These are phyloP conservation scores for Yamadazyma kitorensis DNA, from an alignment of 805 yeast genomes.

Conservation along the genomic window DNA sequence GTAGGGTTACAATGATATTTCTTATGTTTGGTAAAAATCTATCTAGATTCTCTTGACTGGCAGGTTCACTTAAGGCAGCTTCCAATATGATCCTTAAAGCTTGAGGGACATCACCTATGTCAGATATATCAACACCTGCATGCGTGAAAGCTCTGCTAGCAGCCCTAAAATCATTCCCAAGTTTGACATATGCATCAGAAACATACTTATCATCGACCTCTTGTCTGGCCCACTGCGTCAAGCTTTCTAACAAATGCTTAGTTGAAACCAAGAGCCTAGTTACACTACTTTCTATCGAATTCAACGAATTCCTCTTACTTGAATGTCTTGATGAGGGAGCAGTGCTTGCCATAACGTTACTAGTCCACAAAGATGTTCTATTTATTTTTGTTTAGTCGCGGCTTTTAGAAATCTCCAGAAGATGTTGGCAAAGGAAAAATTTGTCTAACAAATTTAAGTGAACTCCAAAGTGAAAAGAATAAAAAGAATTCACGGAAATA, in stretches of 20 bases:
- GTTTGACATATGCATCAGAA: constrained; percentile 83
- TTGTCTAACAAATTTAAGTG: too few relatives aligned
- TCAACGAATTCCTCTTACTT: constrained; percentile 23
- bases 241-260: constrained; percentile 77
- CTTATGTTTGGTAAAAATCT: constrained; percentile 79
- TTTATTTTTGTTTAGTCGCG: too few relatives aligned
- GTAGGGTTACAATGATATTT: constrained; percentile 75
- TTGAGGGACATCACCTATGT: constrained; percentile 88
- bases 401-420: too few relatives aligned
- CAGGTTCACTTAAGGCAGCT: constrained; percentile 78
- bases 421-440: too few relatives aligned
- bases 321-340: not conserved
- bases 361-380: too few relatives aligned
- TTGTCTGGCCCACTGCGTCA: constrained; percentile 87
- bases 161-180: constrained; percentile 91
- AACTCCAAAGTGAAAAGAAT: too few relatives aligned
- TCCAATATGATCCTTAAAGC: constrained; percentile 77
- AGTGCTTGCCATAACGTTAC: too few relatives aligned
- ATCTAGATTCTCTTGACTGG: constrained; percentile 80
- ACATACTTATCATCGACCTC: constrained; percentile 80
- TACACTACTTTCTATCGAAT: constrained; percentile 73
- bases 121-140: constrained; percentile 78
- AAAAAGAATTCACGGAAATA: too few relatives aligned
- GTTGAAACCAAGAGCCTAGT: constrained; percentile 82
- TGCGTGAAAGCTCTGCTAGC: constrained; percentile 76